Evolutionary conservation across 1,139 yeast species (phyloP), one percentile per base, ranked within the genome.

Genomic region (Geotrichum reessii): DNA sequence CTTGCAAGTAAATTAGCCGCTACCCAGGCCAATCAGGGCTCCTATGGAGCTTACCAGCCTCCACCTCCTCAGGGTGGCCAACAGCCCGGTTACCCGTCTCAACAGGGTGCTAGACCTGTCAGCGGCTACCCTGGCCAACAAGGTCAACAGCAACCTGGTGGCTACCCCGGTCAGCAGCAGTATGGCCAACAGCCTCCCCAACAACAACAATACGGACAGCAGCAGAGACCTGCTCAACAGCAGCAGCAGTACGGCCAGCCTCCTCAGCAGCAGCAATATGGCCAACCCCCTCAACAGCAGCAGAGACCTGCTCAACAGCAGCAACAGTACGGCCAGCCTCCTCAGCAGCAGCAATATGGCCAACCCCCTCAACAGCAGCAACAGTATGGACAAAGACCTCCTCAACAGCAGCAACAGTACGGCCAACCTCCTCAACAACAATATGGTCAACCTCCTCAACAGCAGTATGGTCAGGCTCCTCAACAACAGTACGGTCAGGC

Each of bases 401-500:
- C 47, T 44, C 28, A 46, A 7, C 49, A 40, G 37, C 52, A 47
- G 42, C 54, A 47, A 33, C 54, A 52, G 50, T 27, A 42, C 5
- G 53, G 46, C 47, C 57, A 58, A 42, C 56, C 40, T 31, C 57
- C 42, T 55, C 59, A 53, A n/a, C 56, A 57, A 25, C 60, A 46
- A 7, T 50, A 53, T 19, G 58, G 58, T 17, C 53, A 44, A 37
- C 33, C 19, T 33, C 57, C 56, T 27, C 65, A 42, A 44, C 53
- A 57, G 51, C 59, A 63, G 17, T 61, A 61, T 17, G 59, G 53
- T 24, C 53, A 49, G 27, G 49, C 48, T 37, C 60, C 58, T 28
- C 53, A 50, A 42, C 53, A 55, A 3, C 64, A 31, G 74, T 71
- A 68, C 68, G 67, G 40, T 58, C 63, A 28, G 64, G 63, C 60